Percentiles rank a stretch among this genome's conserved stretches.
These are phyloP conservation scores for Plasmodium adleri DNA, from an alignment of 169 alveolate genomes.

Conservation along the genomic window DNA sequence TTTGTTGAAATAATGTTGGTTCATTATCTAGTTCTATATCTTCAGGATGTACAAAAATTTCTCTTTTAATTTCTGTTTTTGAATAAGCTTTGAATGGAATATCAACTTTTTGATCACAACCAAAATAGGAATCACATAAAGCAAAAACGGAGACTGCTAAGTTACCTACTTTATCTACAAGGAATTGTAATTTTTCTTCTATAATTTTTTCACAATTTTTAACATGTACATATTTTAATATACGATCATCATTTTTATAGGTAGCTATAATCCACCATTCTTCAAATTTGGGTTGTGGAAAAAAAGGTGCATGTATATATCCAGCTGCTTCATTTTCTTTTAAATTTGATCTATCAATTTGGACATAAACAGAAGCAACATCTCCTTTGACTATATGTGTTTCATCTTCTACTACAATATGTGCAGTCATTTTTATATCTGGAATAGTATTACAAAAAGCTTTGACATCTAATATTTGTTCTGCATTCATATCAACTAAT, in stretches of 20 bases:
- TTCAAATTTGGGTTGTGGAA: slow-evolving; percentile 91
- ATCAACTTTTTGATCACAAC: slow-evolving; percentile 82
- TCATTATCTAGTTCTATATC: slow-evolving; percentile 90
- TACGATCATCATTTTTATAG: slow-evolving; percentile 80
- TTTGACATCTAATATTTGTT: slow-evolving; percentile 87
- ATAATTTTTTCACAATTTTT: slow-evolving; percentile 83
- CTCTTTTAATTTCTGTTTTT: slow-evolving; percentile 79
- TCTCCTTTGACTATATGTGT: slow-evolving; percentile 91
- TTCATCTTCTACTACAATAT: slow-evolving; percentile 90
- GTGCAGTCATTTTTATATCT: slow-evolving; percentile 83
- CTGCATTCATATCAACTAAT: slow-evolving; percentile 83
- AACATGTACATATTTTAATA: slow-evolving; percentile 82
- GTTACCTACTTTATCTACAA: slow-evolving; percentile 86
- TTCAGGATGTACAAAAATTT: slow-evolving; percentile 88
- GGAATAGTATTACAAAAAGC: slow-evolving; percentile 89
- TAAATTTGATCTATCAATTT: slow-evolving; percentile 86
- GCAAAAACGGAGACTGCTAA: slow-evolving; percentile 81
- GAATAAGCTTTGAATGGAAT: slow-evolving; percentile 80
- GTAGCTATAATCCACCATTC: slow-evolving; percentile 91
- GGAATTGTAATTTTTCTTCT: slow-evolving; percentile 82
- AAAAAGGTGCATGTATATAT: slow-evolving; percentile 92
- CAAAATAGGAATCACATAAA: slow-evolving; percentile 87
- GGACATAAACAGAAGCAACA: slow-evolving; percentile 88
- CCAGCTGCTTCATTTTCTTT: slow-evolving; percentile 89
- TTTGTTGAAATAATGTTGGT: slow-evolving; percentile 87